Percentiles rank a stretch among this genome's conserved stretches.
Evolutionary conservation across 805 yeast species (phyloP).

Genomic region (Suhomyces prunicola): DNA sequence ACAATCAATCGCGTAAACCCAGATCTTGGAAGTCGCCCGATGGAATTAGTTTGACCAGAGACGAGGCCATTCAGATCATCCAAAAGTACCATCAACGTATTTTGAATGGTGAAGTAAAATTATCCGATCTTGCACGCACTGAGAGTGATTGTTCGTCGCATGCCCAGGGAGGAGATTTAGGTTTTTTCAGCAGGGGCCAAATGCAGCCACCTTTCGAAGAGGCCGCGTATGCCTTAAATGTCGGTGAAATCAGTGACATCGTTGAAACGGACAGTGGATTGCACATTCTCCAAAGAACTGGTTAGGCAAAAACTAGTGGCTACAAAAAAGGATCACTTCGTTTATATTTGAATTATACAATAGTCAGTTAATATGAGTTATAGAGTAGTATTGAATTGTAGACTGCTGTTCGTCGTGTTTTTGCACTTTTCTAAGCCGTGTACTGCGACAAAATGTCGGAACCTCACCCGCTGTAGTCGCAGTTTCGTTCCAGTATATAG

Average conservation of each 20-base stretch:
- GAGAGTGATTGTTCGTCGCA: conserved; percentile 90
- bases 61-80: conserved; percentile 72
- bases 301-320: conserved; percentile 27
- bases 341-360: background rate
- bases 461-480: background rate
- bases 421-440: background rate
- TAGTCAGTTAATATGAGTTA: background rate
- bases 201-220: conserved; percentile 96
- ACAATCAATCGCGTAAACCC: conserved; percentile 81
- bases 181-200: conserved; percentile 81
- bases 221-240: conserved; percentile 75
- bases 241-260: conserved; percentile 79
- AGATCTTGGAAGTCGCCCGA: conserved; percentile 81
- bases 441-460: background rate
- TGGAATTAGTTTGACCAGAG: conserved; percentile 72
- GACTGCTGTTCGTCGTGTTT: background rate
- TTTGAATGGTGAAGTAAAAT: conserved; percentile 58
- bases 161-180: conserved; percentile 87
- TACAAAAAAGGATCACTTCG: background rate
- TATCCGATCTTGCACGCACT: conserved; percentile 71
- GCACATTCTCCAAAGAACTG: conserved; percentile 84
- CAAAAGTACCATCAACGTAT: conserved; percentile 56
- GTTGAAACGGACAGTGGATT: conserved; percentile 91
- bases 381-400: background rate
- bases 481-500: background rate